These are phyloP conservation scores for Apostasia ramifera DNA, from an alignment of 106 monocot species.

Conservation along the genomic window DNA sequence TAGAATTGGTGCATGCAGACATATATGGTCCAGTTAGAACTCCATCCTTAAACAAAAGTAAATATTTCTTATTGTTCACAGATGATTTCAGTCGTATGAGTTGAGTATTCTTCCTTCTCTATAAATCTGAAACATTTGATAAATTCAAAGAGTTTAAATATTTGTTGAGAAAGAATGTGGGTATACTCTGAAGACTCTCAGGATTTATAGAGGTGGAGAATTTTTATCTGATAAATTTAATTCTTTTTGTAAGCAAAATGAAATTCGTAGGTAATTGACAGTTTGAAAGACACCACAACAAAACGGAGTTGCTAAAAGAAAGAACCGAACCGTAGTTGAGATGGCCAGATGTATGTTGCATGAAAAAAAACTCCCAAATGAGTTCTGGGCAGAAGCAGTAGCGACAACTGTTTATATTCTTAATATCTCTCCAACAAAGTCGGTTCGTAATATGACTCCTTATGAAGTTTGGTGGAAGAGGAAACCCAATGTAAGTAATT, in stretches of 20 bases:
- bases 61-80: slow-evolving; percentile 8
- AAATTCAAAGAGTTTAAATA: too few species aligned
- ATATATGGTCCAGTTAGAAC: slow-evolving; percentile 2
- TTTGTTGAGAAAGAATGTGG: too few species aligned
- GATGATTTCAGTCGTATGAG: slow-evolving; percentile 4
- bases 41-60: slow-evolving; percentile 1
- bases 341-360: slow-evolving; percentile 13
- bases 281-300: slow-evolving; percentile 25
- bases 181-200: too few species aligned
- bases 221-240: slow-evolving; percentile 10
- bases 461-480: too few species aligned
- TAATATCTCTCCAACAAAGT: too few species aligned
- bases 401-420: too few species aligned
- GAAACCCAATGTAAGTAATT: too few species aligned
- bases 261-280: slow-evolving; percentile 7
- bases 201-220: slow-evolving; percentile 21
- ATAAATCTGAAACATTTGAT: too few species aligned
- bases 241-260: neutral
- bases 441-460: too few species aligned
- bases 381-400: slow-evolving; percentile 18
- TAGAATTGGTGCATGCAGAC: slow-evolving; percentile 6
- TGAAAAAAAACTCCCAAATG: neutral
- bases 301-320: slow-evolving; percentile 19
- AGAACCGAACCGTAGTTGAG: slow-evolving; percentile 11
- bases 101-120: neutral